Evolutionary conservation across 2,329 filamentous ascomycete genomes (phyloP), one percentile per base, ranked within the genome.

Genomic region (Xylaria sp.): DNA sequence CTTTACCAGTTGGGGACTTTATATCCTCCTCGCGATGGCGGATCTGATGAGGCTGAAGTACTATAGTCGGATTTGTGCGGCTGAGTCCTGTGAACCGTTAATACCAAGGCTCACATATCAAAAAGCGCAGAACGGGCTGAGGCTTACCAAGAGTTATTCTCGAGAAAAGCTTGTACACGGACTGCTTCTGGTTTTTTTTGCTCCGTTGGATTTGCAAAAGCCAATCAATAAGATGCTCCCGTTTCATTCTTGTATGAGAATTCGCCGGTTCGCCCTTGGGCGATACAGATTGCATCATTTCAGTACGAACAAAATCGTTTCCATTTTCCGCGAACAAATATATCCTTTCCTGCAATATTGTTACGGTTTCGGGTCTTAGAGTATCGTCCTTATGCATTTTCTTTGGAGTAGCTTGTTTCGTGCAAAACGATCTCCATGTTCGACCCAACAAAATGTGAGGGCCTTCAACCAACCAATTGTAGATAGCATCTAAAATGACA

Each of bases 261-360:
- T 60, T 61, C 14, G 47, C 64, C 11, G 68, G n/a, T 65, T 78
- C 75, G n/a, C 61, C 64, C 57, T 73, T 77, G 3, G 69, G 24
- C 72, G 75, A 73, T 17, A 70, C 1, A 82, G 72, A 1, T 51
- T 70, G 32, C 75, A 75, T 64, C 78, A 73, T 19, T 76, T 70
- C 1, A 64, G 70, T 0, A 42, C 73, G 42, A 67, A 72, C 55
- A 61, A 87, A 86, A 12, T 78, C 79, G 45, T 79, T 77, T 0
- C 86, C 87, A 56, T 85, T 78, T 50, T 84, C 82, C 0, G 88
- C 87, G 70, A 90, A 90, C 21, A 90, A 80, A 69, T 82, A 85
- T 0, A 89, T 73, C 0, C 83, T 77, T 51, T 86, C 81, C 62
- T 81, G 78, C 27, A 77, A 77, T 3, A 78, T 72, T 4, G 77